A percentile compares a stretch with the other conserved stretches of the same genome.
phyloP scores from a whole-genome alignment of 2,329 filamentous ascomycete genomes.

The Monosporascus sp. region DNA sequence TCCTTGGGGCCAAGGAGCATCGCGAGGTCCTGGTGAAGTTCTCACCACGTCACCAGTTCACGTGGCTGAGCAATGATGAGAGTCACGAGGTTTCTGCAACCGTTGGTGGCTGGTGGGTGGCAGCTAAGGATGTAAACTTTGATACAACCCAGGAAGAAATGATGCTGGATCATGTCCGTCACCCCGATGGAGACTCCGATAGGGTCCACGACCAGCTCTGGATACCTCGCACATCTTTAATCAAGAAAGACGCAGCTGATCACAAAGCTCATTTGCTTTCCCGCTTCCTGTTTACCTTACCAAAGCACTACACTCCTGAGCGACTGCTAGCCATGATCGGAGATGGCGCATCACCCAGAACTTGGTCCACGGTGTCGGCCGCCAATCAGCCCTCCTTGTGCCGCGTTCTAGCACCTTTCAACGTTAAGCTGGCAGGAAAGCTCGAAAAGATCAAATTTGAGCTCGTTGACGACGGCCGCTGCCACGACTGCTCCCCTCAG shows the following conservation, averaged over 20 bases:
- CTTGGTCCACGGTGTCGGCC: conserved; percentile 4
- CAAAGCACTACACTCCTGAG: background rate
- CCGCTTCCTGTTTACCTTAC: background rate
- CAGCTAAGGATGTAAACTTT: background rate
- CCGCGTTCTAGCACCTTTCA: conserved; percentile 5
- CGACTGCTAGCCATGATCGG: background rate
- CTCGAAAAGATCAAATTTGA: background rate
- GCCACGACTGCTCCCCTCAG: conserved; percentile 2
- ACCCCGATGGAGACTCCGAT: too few species aligned
- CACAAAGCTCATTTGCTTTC: background rate
- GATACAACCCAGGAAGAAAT: too few species aligned
- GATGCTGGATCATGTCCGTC: too few species aligned
- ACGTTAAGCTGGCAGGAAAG: conserved; percentile 7
- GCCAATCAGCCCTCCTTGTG: conserved; percentile 3
- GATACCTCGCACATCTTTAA: background rate
- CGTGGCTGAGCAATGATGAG: background rate
- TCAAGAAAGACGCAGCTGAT: background rate
- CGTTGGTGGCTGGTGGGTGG: conserved; percentile 10
- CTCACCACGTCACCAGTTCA: conserved; percentile 7
- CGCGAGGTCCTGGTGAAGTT: conserved; percentile 23
- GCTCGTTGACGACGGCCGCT: conserved; percentile 8
- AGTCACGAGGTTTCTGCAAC: background rate
- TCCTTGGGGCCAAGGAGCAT: conserved; percentile 27
- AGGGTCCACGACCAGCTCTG: background rate
- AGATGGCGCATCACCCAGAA: background rate